phyloP scores from a whole-genome alignment of 148 eudicot genomes.

The Chenopodium suecicum region DNA sequence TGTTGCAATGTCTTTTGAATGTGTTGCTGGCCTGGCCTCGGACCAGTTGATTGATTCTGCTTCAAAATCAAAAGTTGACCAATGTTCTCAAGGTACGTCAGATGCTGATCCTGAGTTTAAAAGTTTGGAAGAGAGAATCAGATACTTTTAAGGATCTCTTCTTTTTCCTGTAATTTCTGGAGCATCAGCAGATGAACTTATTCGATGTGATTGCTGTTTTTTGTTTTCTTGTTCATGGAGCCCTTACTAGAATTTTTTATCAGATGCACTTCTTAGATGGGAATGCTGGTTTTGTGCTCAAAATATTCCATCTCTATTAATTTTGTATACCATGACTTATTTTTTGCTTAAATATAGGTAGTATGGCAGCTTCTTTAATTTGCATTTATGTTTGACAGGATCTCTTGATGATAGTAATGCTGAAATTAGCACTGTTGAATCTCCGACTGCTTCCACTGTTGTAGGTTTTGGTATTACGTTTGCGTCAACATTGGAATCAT shows the following conservation, averaged over 20 bases:
- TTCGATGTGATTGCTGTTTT: too few relatives aligned
- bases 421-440: background rate
- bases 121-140: background rate
- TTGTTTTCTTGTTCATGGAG: too few relatives aligned
- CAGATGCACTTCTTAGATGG: too few relatives aligned
- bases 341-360: background rate
- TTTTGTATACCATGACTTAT: background rate
- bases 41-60: conserved; percentile 19
- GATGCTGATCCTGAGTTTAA: background rate
- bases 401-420: background rate
- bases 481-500: background rate
- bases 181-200: too few relatives aligned
- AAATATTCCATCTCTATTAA: background rate
- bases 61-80: conserved; percentile 9
- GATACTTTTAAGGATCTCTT: background rate
- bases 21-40: conserved; percentile 22
- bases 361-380: background rate
- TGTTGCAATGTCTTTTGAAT: conserved; percentile 8
- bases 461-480: background rate
- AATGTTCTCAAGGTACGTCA: conserved; percentile 32
- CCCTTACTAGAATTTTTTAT: too few relatives aligned
- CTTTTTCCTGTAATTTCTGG: background rate
- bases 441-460: background rate
- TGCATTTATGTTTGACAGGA: background rate
- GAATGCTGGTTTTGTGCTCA: too few relatives aligned